phyloP scores from a whole-genome alignment of 495 filamentous ascomycete species.

The Tuber microsphaerosporum region DNA sequence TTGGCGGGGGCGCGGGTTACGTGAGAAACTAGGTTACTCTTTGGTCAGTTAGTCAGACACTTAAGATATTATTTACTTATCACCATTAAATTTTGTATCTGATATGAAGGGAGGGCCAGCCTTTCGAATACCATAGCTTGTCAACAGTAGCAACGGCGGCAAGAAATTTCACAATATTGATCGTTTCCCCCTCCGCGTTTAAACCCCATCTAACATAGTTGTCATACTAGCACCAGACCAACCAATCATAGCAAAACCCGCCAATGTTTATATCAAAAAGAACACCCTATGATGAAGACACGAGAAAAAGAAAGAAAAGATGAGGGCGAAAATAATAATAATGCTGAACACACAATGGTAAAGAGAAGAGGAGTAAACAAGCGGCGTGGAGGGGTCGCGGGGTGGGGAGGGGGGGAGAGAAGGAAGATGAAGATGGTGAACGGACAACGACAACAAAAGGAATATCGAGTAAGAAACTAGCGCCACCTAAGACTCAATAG shows the following conservation, averaged over 20 bases:
- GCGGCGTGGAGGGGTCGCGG: not conserved
- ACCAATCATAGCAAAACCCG: not conserved
- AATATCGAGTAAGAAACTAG: not conserved
- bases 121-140: not conserved
- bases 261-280: not conserved
- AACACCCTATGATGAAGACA: constrained; percentile 3
- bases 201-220: not conserved
- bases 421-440: not conserved
- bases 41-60: too few species aligned
- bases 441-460: not conserved
- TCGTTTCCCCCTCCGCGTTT: not conserved
- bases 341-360: not conserved
- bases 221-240: not conserved
- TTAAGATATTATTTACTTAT: not conserved
- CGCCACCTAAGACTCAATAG: not conserved
- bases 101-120: not conserved
- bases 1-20: not conserved
- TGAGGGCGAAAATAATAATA: not conserved
- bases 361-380: not conserved
- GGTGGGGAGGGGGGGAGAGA: not conserved
- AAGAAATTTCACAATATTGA: not conserved
- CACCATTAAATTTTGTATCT: not conserved
- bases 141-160: not conserved
- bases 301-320: not conserved
- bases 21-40: not conserved